Evolutionary conservation across 768 basidiomycete species (phyloP), one percentile per base, ranked within the genome.

Genomic region (Botryobasidium botryosum): DNA sequence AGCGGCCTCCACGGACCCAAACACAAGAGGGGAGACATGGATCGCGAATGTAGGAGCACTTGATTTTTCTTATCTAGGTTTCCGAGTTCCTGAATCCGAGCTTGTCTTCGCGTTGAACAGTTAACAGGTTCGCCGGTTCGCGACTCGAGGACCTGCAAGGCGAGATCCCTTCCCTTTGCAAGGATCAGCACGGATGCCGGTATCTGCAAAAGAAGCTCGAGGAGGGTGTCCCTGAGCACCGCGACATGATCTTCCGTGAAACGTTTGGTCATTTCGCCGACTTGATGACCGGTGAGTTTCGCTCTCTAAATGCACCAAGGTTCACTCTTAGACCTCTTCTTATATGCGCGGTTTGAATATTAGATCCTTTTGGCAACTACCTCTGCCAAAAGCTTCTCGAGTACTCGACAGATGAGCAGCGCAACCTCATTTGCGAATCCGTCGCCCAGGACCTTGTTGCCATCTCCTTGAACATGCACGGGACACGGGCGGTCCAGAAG

Each of bases 401-500:
- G 62, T 92, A 77, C 61, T 90, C 88, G 12, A 92, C 88, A 12
- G 94, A 99, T 54, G 94, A 99, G 54, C 94, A 99, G 56, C 77
- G 92, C 46, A 91, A 87, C 57, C 70, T 87, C 27, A 92, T 97
- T 46, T 94, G 94, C 65, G 92, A 97, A 60, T 90, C 87, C 21
- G 92, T 99, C 40, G 87, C 91, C 27, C 84, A 90, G 57, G 94
- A 99, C 55, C 72, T 99, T 40, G 94, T 99, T 56, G 88, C 81
- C 59, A 97, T 99, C 57, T 94, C 90, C 27, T 69, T 99, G 51
- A 99, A 99, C 64, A 99, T 99, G 94, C 94, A 99, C 62, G 94
- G 94, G 26, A 99, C 94, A 26, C 79, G 94, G 50, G 94, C 94
- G 23, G 94, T 97, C 47, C 94, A 99, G 68, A 97, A 97, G 68